These are phyloP conservation scores for Fraxinus xanthoxyloides DNA, from an alignment of 305 asterid genomes.

Conservation along the genomic window DNA sequence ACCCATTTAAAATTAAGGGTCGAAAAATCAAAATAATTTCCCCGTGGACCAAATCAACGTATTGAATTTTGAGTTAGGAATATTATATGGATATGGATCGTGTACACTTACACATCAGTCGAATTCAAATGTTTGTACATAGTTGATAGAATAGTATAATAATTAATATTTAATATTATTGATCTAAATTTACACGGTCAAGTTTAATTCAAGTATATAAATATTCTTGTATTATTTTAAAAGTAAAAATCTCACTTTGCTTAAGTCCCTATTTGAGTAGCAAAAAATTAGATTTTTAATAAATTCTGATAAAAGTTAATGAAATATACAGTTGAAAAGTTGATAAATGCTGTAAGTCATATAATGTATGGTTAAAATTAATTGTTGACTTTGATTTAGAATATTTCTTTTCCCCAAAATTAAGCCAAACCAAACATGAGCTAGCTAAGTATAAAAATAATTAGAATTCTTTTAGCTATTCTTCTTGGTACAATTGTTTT, in stretches of 20 bases:
- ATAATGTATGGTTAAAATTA: neutral
- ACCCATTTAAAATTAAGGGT: neutral
- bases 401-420: neutral
- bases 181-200: neutral
- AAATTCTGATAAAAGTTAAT: too few species aligned
- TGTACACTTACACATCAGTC: neutral
- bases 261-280: neutral
- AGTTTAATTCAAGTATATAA: too few species aligned
- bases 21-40: neutral
- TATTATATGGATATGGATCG: neutral
- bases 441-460: neutral
- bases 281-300: too few species aligned
- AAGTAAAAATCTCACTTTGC: neutral
- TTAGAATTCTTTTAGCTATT: neutral
- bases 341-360: neutral
- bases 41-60: neutral
- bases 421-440: neutral
- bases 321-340: neutral
- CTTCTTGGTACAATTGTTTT: neutral
- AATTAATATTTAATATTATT: too few species aligned
- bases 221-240: too few species aligned
- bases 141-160: neutral
- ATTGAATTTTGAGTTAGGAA: neutral
- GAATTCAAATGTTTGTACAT: neutral
- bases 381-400: neutral